Conservation (phyloP, 106 monocot species). For the Dioscorea alata region DNA sequence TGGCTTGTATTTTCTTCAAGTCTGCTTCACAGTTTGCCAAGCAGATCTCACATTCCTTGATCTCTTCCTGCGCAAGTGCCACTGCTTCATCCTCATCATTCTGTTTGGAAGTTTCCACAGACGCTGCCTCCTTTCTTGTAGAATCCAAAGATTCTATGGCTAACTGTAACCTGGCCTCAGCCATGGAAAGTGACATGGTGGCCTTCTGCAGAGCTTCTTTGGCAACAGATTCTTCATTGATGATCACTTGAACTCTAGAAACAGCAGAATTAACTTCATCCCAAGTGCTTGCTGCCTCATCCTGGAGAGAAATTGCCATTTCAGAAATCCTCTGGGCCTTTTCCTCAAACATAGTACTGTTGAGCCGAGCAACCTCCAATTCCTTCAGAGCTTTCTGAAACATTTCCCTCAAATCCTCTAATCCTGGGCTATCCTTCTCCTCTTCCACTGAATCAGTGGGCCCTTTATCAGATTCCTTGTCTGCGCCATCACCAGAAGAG, state of each 20-base stretch:
- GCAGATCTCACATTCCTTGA: constrained; percentile 35
- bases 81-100: constrained; percentile 34
- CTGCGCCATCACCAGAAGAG: constrained; percentile 1
- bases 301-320: constrained; percentile 76
- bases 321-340: constrained; percentile 89
- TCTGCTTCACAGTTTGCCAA: constrained; percentile 58
- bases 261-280: constrained; percentile 50
- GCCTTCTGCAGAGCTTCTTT: constrained; percentile 87
- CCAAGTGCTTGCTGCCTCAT: constrained; percentile 71
- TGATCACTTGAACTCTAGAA: constrained; percentile 69
- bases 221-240: constrained; percentile 56
- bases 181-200: constrained; percentile 87
- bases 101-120: constrained; percentile 12
- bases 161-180: constrained; percentile 75
- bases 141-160: constrained; percentile 40
- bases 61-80: constrained; percentile 56
- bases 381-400: constrained; percentile 72
- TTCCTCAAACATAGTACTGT: constrained; percentile 90
- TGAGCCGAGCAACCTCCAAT: constrained; percentile 71
- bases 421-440: constrained; percentile 26
- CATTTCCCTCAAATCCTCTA: constrained; percentile 55
- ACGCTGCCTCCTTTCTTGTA: constrained; percentile 20
- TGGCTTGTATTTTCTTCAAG: constrained; percentile 47
- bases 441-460: constrained; percentile 30
- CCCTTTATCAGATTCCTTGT: constrained; percentile 9